Base-by-base conservation (phyloP, 2,329 filamentous ascomycete species). In the Aspergillus novoparasiticus region DNA sequence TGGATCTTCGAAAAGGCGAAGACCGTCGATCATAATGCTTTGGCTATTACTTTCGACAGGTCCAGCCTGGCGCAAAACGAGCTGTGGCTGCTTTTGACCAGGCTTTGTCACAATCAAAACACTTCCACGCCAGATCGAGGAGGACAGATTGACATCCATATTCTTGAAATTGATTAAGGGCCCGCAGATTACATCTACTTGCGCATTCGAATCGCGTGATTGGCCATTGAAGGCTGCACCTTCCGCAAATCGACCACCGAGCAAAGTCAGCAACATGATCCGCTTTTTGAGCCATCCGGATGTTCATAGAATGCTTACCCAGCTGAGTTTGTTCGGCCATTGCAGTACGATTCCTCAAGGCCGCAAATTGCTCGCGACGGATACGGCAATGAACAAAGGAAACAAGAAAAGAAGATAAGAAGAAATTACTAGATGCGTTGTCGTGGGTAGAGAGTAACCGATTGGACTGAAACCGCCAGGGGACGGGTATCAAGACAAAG, bases 71-170 rank as follows among this genome's bases (percentile, higher is more conserved):
- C 75, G 75, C 67, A 80, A 77, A 30, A 83, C 82, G 46, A 96
- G 87, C 66, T 85, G 80, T 1, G 85, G 84, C 65, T 87, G 85
- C 23, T 82, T 81, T 72, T 86, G 88, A 28, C 90, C 90, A 5
- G 93, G 90, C 58, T 85, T 88, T 19, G 90, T 91, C 58, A 97
- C 93, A 57, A 97, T 81, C 70, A 97, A 81, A 9, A 96, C 91
- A 75, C 93, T 96, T 62, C 94, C 94, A 71, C 91, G 83, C 94
- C 94, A 98, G 54, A 72, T 70, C 12, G 76, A 68, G 1, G 73
- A 67, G 30, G 72, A 65, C 12, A 66, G 65, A 45, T 76, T 68
- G 55, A 76, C 70, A 60, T 76, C 71, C 82, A 82, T 75, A 78
- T 78, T 73, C 78, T 83, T 73, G 75, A 81, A 79, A 66, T 83